Percentiles rank a stretch among this genome's conserved stretches.
phyloP scores from a whole-genome alignment of 371 early-diverging fungal species.

The Catenaria anguillulae region DNA sequence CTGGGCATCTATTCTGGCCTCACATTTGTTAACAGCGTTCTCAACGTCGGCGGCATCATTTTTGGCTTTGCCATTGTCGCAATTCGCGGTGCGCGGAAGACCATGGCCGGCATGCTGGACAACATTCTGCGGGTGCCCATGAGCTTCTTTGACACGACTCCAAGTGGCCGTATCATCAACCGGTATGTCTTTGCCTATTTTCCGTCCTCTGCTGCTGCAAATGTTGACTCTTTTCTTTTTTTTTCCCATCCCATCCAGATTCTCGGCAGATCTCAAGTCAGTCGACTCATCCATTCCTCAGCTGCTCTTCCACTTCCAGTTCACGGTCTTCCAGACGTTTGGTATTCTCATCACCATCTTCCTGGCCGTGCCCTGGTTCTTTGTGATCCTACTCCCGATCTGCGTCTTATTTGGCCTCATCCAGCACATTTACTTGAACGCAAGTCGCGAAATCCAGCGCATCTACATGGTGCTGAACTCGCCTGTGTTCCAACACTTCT shows the following conservation, averaged over 20 bases:
- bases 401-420: constrained; percentile 42
- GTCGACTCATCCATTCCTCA: constrained; percentile 5
- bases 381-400: constrained; percentile 37
- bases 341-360: constrained; percentile 42
- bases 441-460: constrained; percentile 62
- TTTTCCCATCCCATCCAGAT: no score
- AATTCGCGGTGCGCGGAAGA: constrained; percentile 11
- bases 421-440: constrained; percentile 49
- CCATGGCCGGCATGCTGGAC: constrained; percentile 7
- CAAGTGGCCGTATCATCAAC: constrained; percentile 42
- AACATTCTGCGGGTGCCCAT: constrained; percentile 18
- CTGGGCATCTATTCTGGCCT: constrained; percentile 16
- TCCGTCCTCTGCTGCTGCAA: no score
- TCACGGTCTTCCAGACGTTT: constrained; percentile 24
- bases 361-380: constrained; percentile 42
- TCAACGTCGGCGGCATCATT: constrained; percentile 31
- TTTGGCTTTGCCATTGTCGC: constrained; percentile 11
- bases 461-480: constrained; percentile 61
- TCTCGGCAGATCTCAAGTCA: constrained; percentile 27
- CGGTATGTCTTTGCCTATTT: no score
- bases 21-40: constrained; percentile 8
- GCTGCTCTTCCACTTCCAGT: constrained; percentile 17
- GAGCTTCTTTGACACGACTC: constrained; percentile 26
- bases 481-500: constrained; percentile 63
- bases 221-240: no score